phyloP scores from a whole-genome alignment of 441 rosid species.

The Aleurites moluccanus region DNA sequence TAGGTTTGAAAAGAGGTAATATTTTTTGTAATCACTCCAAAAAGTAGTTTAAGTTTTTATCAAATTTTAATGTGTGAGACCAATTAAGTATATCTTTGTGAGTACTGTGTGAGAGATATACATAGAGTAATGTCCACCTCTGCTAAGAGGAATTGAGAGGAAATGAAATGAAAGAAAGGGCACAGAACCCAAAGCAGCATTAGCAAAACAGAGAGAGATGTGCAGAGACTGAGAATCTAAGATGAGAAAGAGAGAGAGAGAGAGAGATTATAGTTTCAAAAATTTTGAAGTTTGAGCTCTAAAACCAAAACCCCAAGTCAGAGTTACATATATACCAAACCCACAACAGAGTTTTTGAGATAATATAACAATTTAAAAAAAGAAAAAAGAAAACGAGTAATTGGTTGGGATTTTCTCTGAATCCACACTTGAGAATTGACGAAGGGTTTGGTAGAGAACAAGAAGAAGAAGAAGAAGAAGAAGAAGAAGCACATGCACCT shows the following conservation, averaged over 20 bases:
- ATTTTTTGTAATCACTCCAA: too few relatives aligned
- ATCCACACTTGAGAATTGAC: conserved; percentile 59
- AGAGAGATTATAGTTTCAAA: conserved; percentile 1
- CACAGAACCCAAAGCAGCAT: conserved; percentile 33
- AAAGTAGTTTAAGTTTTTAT: too few relatives aligned
- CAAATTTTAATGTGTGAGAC: too few relatives aligned
- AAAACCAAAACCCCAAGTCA: conserved; percentile 7
- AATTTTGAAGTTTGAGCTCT: conserved; percentile 38
- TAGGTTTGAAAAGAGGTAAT: too few relatives aligned
- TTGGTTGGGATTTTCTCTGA: conserved; percentile 68
- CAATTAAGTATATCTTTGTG: background rate
- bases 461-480: background rate
- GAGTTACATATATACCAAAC: background rate
- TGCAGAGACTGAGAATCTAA: conserved; percentile 25
- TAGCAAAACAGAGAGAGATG: conserved; percentile 21
- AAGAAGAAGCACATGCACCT: conserved; percentile 1
- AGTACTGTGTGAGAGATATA: background rate
- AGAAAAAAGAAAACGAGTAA: conserved; percentile 64
- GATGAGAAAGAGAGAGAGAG: conserved; percentile 8
- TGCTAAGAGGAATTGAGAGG: conserved; percentile 7
- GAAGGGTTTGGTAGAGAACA: conserved; percentile 34
- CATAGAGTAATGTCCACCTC: conserved; percentile 22
- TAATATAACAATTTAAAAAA: conserved; percentile 12
- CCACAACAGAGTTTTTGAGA: conserved; percentile 17
- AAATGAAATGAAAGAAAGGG: conserved; percentile 28